Percentiles rank a stretch among this genome's conserved stretches.
These are phyloP conservation scores for Gyromitra esculenta DNA, from an alignment of 2,329 filamentous ascomycete genomes.

Conservation along the genomic window DNA sequence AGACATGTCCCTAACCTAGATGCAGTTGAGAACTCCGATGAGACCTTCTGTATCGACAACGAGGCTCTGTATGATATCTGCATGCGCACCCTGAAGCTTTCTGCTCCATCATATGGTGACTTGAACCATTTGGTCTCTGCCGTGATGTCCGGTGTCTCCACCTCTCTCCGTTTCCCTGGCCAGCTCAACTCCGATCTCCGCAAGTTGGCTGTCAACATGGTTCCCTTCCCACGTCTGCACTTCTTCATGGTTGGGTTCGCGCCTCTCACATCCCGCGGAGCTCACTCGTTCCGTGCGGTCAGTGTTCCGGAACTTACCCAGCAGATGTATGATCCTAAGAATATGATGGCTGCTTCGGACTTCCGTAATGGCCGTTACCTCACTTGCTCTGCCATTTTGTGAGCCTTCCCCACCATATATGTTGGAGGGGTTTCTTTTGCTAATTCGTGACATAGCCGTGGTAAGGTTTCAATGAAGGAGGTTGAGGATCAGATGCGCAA, in stretches of 20 bases:
- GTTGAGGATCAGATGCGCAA: constrained; percentile 99
- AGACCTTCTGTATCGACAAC: constrained; percentile 99
- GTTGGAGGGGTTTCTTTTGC: constrained; percentile 56
- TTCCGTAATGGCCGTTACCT: constrained; percentile 99
- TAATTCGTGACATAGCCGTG: constrained; percentile 72
- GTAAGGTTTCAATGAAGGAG: constrained; percentile 99
- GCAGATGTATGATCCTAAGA: constrained; percentile 99
- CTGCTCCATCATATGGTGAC: constrained; percentile 98
- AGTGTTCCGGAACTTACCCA: constrained; percentile 98
- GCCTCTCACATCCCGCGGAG: constrained; percentile 91
- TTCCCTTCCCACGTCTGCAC: constrained; percentile 99
- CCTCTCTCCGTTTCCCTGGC: constrained; percentile 97
- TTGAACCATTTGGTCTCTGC: constrained; percentile 99
- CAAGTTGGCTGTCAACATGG: constrained; percentile 99
- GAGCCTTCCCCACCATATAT: constrained; percentile 60
- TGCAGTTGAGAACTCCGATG: constrained; percentile 95
- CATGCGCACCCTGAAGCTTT: constrained; percentile 99
- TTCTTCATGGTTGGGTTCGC: constrained; percentile 99
- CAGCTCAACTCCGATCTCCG: constrained; percentile 99
- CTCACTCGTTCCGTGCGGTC: constrained; percentile 96
- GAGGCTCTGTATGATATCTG: constrained; percentile 99
- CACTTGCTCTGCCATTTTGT: constrained; percentile 98
- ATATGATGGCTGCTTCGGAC: constrained; percentile 99
- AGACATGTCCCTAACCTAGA: constrained; percentile 49
- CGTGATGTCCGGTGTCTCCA: constrained; percentile 99